phyloP scores from a whole-genome alignment of 805 yeast genomes.

The Maudiozyma serrabonitensis region DNA sequence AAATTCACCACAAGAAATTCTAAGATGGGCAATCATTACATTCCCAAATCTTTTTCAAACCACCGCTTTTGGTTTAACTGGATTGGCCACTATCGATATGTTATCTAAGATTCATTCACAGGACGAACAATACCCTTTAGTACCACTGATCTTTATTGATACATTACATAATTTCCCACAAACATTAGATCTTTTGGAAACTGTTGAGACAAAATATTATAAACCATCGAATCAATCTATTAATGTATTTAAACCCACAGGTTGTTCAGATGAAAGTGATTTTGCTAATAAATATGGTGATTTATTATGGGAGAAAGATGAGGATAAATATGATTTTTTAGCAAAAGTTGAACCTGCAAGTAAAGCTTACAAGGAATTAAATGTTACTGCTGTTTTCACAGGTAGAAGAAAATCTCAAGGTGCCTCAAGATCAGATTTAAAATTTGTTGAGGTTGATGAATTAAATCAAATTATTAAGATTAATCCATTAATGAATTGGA shows the following conservation, averaged over 20 bases:
- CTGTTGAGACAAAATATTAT: constrained; percentile 45
- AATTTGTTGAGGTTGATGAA: constrained; percentile 68
- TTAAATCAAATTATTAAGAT: constrained; percentile 67
- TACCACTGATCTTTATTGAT: constrained; percentile 78
- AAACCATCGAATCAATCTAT: constrained; percentile 29
- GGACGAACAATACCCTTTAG: constrained; percentile 10
- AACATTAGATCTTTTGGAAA: constrained; percentile 63
- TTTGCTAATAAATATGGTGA: constrained; percentile 65
- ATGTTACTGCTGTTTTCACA: constrained; percentile 78
- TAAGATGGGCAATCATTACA: constrained; percentile 75
- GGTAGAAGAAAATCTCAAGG: constrained; percentile 91
- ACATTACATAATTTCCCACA: constrained; percentile 94
- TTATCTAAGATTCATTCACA: constrained; percentile 40
- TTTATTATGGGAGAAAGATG: constrained; percentile 74
- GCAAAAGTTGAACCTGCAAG: constrained; percentile 91
- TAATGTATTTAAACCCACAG: constrained; percentile 60
- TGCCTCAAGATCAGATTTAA: constrained; percentile 61
- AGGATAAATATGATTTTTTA: constrained; percentile 67
- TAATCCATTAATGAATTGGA: constrained; percentile 83
- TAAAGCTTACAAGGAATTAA: constrained; percentile 66
- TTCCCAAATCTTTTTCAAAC: constrained; percentile 81
- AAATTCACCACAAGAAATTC: constrained; percentile 54
- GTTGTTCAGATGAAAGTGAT: constrained; percentile 45
- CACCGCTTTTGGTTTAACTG: constrained; percentile 92
- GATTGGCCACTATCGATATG: constrained; percentile 80